A percentile compares a stretch with the other conserved stretches of the same genome.
phyloP scores from a whole-genome alignment of 2,329 filamentous ascomycete genomes.

The Hortaea sp. region DNA sequence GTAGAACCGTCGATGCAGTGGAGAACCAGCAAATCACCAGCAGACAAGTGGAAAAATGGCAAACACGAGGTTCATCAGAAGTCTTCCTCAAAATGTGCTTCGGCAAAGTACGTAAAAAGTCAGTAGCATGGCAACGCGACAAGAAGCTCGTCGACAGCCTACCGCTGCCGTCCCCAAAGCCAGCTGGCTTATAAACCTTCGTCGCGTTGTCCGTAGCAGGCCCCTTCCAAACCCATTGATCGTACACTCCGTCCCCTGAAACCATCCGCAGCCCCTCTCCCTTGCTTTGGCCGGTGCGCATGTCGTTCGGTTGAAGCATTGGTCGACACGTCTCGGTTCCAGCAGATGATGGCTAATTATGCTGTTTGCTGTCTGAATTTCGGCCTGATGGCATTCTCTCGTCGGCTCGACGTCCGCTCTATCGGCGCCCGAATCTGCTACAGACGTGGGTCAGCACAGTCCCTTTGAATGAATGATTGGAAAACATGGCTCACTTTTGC shows the following conservation, averaged over 20 bases:
- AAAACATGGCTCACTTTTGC: conserved; percentile 85
- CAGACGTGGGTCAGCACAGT: conserved; percentile 13
- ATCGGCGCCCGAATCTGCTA: conserved; percentile 95
- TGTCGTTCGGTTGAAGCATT: not conserved
- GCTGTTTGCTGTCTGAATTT: not conserved
- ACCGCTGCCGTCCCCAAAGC: not conserved
- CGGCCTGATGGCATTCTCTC: not conserved
- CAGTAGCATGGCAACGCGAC: not conserved
- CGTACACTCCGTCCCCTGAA: not conserved
- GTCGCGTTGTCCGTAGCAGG: not conserved
- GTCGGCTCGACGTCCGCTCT: conserved; percentile 24
- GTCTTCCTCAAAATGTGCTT: not conserved
- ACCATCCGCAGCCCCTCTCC: not conserved
- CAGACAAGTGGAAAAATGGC: not conserved
- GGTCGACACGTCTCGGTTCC: too few relatives aligned
- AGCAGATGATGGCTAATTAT: not conserved
- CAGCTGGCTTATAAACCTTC: not conserved
- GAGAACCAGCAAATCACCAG: too few relatives aligned
- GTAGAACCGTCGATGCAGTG: too few relatives aligned
- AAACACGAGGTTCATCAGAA: not conserved
- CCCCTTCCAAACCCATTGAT: not conserved
- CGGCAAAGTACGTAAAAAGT: not conserved
- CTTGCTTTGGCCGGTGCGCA: not conserved
- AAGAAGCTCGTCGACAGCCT: not conserved
- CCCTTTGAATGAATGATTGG: not conserved